phyloP scores from a whole-genome alignment of 106 monocot genomes.

The Alisma plantagoaquatica region DNA sequence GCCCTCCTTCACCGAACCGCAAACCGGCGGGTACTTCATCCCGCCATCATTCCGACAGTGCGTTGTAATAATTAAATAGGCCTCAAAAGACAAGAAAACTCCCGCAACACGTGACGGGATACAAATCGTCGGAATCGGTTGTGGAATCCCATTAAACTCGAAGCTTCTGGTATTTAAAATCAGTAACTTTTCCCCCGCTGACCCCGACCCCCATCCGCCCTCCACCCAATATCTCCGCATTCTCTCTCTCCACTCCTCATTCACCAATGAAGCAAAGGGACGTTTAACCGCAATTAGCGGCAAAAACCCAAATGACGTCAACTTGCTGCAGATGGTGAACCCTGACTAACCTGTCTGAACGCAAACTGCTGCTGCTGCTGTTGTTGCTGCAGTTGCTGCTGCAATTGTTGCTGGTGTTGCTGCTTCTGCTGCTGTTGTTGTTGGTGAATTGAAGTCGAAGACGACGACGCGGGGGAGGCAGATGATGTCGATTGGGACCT shows the following conservation, averaged over 20 bases:
- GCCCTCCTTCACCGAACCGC: too few relatives aligned
- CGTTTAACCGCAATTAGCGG: constrained; percentile 10
- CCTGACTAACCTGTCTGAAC: constrained; percentile 47
- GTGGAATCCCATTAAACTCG: too few relatives aligned
- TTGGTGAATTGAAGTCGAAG: constrained; percentile 25
- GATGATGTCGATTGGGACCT: constrained; percentile 23
- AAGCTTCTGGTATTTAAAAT: background rate
- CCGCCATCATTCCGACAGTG: too few relatives aligned
- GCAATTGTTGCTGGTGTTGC: too few relatives aligned
- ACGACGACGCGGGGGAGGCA: constrained; percentile 45
- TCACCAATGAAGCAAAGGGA: too few relatives aligned
- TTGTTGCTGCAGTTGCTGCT: constrained; percentile 20
- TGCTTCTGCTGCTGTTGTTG: constrained; percentile 29
- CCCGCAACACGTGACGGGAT: too few relatives aligned
- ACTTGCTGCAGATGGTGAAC: constrained; percentile 2
- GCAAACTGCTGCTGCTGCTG: constrained; percentile 35
- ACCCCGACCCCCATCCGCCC: background rate
- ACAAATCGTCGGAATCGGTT: too few relatives aligned
- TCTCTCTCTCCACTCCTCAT: constrained; percentile 2
- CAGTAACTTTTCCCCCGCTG: background rate
- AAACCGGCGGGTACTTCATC: too few relatives aligned
- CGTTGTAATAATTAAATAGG: too few relatives aligned
- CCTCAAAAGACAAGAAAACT: too few relatives aligned
- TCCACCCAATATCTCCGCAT: background rate
- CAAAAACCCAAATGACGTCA: constrained; percentile 2